phyloP scores from a whole-genome alignment of 2,329 filamentous ascomycete species.

The Colletotrichum euphorbiae region DNA sequence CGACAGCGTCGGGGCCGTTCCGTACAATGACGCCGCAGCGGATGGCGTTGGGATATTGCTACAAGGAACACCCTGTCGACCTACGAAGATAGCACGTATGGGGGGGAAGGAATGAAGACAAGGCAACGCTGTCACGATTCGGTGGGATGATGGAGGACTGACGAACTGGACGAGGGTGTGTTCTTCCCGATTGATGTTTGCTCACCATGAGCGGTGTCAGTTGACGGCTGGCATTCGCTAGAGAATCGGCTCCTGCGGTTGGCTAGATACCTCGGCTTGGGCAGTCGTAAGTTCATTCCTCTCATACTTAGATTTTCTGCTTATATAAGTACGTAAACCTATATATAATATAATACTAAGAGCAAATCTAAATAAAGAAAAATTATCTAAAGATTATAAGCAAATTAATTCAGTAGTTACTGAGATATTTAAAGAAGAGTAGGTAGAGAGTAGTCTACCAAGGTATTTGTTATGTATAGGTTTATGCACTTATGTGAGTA shows the following conservation, averaged over 20 bases:
- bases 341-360: no score
- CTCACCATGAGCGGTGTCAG: not conserved
- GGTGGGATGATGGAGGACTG: not conserved
- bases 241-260: conserved; percentile 6
- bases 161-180: not conserved
- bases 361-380: no score
- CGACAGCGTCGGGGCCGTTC: conserved; percentile 2
- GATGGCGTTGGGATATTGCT: not conserved
- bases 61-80: not conserved
- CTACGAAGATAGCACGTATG: not conserved
- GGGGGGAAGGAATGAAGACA: not conserved
- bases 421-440: no score
- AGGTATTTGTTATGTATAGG: no score
- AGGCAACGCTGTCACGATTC: not conserved
- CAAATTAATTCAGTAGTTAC: no score
- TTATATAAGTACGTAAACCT: no score
- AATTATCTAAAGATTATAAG: no score
- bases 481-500: no score
- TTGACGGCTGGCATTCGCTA: not conserved
- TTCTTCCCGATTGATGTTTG: not conserved
- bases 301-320: no score
- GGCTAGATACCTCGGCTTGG: no score
- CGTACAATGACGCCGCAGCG: not conserved
- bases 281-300: no score
- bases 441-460: no score